Conservation (phyloP, 208 protist species). For the Leishmania lainsoni region DNA sequence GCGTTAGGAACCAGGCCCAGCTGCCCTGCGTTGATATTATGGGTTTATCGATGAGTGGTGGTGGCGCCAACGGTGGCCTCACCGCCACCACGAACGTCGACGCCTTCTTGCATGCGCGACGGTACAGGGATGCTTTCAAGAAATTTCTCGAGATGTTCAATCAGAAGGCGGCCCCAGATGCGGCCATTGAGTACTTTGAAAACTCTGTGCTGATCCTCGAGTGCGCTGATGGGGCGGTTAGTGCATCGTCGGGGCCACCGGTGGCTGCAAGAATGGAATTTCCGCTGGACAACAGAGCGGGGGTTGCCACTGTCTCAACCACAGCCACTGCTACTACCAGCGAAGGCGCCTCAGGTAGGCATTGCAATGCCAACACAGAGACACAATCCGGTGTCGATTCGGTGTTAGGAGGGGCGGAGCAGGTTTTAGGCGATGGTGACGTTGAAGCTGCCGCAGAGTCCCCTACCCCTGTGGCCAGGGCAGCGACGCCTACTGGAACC, state of each 20-base stretch:
- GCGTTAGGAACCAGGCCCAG: not conserved
- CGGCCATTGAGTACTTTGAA: conserved; percentile 65
- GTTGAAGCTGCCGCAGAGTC: not conserved
- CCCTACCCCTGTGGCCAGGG: not conserved
- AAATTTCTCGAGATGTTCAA: conserved; percentile 81
- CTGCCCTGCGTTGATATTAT: not conserved
- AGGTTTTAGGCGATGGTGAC: not conserved
- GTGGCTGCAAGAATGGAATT: not conserved
- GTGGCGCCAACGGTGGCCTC: not conserved
- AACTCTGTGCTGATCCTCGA: conserved; percentile 35
- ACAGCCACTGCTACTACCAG: not conserved
- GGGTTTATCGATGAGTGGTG: not conserved
- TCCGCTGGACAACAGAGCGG: not conserved
- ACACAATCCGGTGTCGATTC: not conserved
- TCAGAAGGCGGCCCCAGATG: conserved; percentile 42
- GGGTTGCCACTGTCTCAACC: not conserved
- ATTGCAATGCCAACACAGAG: not conserved
- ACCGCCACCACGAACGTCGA: conserved; percentile 27
- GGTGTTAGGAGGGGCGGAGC: not conserved
- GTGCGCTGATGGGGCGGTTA: not conserved
- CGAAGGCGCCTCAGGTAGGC: not conserved
- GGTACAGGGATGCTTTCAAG: conserved; percentile 72
- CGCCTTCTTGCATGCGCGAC: conserved; percentile 49
- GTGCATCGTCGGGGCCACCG: conserved; percentile 6
- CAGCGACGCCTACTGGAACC: not conserved